Base-by-base conservation (phyloP, 805 yeast genomes). In the Lipomyces orientalis region DNA sequence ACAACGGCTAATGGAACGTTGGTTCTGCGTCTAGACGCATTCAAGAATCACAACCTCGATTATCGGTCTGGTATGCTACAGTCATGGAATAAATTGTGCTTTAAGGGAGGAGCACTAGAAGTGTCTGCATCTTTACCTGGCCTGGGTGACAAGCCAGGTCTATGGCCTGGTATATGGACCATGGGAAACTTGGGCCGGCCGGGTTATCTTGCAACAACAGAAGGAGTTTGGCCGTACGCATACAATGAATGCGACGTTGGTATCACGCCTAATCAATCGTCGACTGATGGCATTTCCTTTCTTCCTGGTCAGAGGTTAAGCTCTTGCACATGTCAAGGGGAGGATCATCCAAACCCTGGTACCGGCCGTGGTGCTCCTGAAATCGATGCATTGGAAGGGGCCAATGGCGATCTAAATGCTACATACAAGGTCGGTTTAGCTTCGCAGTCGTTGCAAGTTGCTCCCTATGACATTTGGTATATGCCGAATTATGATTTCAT, bases 91-190 rank as follows among this genome's bases (percentile, higher is more conserved):
- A 88, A 89, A 79, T 75, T 93, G 76, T 93, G 98, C 76, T 92
- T 90, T 77, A 88, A 96, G 2, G 92, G 92, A 75, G 98, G 98
- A 60, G 77, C 81, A 54, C 73, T 93, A 71, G 97, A 91, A 76
- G 86, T 90, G 4, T 87, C 92, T 9, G 94, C 90, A 0, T 84
- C 84, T 67, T 80, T 93, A 69, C 97, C 98, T 43, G 91, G 91
- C 70, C 85, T 85, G 73, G 97, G 97, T 74, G 81, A 86, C 64
- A 83, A 88, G 37, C 82, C 89, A 4, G 98, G 98, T 25, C 81
- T 93, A 71, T 93, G 98, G 98, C 98, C 98, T 0, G 98, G 97
- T 83, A 74, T 91, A 66, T 93, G 98, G 98, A 85, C 97, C 4
- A 83, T 93, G 87, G 98, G 98, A 57, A 93, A 93, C 75, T 82